phyloP scores from a whole-genome alignment of 2,329 filamentous ascomycete species.

The Lasiodiplodia hormozganensis region DNA sequence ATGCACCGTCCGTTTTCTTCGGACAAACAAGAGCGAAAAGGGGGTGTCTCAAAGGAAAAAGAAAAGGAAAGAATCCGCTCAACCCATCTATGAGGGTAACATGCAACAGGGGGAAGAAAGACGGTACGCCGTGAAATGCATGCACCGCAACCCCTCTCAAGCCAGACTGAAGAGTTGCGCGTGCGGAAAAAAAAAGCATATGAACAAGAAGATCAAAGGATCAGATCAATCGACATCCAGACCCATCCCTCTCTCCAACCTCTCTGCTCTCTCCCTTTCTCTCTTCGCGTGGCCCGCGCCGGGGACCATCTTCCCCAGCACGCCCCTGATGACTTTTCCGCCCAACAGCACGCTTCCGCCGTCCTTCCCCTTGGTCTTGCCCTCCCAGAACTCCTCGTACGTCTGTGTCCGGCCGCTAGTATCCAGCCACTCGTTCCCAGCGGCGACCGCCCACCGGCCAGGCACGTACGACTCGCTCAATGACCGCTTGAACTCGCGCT shows the following conservation, averaged over 20 bases:
- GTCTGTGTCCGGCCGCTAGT: conserved; percentile 5
- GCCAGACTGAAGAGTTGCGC: background rate
- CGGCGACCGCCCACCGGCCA: conserved; percentile 6
- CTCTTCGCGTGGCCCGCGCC: background rate
- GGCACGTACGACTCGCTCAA: background rate
- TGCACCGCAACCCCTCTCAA: background rate
- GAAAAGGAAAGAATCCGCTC: too few species aligned
- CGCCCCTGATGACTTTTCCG: background rate
- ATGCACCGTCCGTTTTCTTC: too few species aligned
- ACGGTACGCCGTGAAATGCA: too few species aligned
- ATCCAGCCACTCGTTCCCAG: conserved; percentile 6
- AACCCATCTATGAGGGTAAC: too few species aligned
- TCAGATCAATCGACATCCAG: background rate
- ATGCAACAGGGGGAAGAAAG: too few species aligned
- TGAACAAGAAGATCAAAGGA: background rate
- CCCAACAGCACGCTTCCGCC: background rate
- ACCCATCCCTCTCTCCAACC: background rate
- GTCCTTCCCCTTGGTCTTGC: background rate
- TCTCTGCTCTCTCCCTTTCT: conserved; percentile 1
- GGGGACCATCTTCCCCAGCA: background rate
- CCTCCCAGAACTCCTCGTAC: conserved; percentile 12
- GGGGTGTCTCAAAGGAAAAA: too few species aligned
- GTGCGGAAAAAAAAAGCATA: background rate
- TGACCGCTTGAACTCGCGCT: conserved; percentile 9
- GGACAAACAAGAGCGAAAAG: too few species aligned